Base-by-base conservation (phyloP, 441 rosid species). In the Codiaeum variegatum region DNA sequence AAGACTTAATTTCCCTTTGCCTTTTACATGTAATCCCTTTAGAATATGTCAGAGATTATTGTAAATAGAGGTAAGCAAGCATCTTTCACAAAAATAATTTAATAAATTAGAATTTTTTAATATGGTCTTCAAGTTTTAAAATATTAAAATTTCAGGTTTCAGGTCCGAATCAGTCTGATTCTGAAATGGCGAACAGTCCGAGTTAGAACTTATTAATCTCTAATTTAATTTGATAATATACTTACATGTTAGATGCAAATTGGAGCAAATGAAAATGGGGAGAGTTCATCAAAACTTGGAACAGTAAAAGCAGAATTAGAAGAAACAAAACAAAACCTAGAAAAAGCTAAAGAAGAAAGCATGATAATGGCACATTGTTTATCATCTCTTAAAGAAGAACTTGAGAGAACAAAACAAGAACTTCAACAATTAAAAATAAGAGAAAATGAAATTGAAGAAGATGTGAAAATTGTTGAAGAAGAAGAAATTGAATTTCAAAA, bases 381-480 rank as follows among this genome's bases (percentile, higher is more conserved):
- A 62, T 88, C 83, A 54, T 88, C 83, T 65, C 88, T 93, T 21
- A 76, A 84, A 82, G 80, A 86, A 75, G 99, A 95, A 73, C 99
- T 95, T 4, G 90, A 89, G 55, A 75, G 78, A 21, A 90, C 99
- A 67, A 95, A 86, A 70, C 77, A 73, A 76, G 92, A 91, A 76
- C 93, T 95, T 54, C 87, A 74, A 32, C 81, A 74, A 61, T 54
- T 95, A 58, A 93, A 82, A 72, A 58, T 67, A 21, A 76, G 81
- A 23, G 82, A 79, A 36, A 55, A 70, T 15, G 67, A 79, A 66
- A 84, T 62, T 34, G 90, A 89, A 38, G 90, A 83, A 74, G 81
- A 76, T 4, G 71, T 85, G n/a, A 80, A 81, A 77, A 47, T 63
- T 32, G 82, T 86, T 8, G 80, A 88, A 62, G 68, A 64, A n/a